Evolutionary conservation across 352 stramenopile species (phyloP), one percentile per base, ranked within the genome.

Genomic region (Globisporangium abappressorium): DNA sequence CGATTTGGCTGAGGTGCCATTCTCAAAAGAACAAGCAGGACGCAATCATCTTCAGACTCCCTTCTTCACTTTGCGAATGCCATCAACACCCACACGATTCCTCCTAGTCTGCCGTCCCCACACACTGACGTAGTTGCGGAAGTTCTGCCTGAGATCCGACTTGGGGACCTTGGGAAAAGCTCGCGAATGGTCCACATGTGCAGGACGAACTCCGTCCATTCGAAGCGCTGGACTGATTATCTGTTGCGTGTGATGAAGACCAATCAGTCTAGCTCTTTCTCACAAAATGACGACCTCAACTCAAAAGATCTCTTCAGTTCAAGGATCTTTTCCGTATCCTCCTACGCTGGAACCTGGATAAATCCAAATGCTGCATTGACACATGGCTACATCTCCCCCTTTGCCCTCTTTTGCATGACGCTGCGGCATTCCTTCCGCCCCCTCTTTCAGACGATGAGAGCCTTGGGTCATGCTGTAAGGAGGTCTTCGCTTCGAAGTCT

Each of bases 221-320:
- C 28, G 28, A 5, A 33, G 28, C 1, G 2, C 28, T 33, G 28
- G 4, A 43, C 9, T 43, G 9, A 43, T 3, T 43, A 12, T 15
- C 36, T 43, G 36, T 12, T 14, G 28, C 12, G 36, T 43, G 33
- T 43, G 36, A 5, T 15, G 34, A 41, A 43, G 11, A 12, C 11
- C 4, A 43, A 12, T 1, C 4, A 43, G 2, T 20, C 4, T 2
- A 2, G 38, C 38, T 47, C 38, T 47, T 47, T 47, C 38, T 47
- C 38, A 12, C 7, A 47, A 8, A 47, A 47, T 47, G 38, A 47
- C 38, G 38, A 47, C 38, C 38, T 20, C 12, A 47, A 20, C 38
- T 49, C 41, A 3, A 57, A 57, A 57, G 51, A 57, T 57, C 51
- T 18, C n/a, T 5, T n/a, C 24, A n/a, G 9, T 57, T 57, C 51